Percentiles rank a stretch among this genome's conserved stretches.
Evolutionary conservation across 192 early-diverging fungal species (phyloP).

Genomic region (Pilaira anomala): DNA sequence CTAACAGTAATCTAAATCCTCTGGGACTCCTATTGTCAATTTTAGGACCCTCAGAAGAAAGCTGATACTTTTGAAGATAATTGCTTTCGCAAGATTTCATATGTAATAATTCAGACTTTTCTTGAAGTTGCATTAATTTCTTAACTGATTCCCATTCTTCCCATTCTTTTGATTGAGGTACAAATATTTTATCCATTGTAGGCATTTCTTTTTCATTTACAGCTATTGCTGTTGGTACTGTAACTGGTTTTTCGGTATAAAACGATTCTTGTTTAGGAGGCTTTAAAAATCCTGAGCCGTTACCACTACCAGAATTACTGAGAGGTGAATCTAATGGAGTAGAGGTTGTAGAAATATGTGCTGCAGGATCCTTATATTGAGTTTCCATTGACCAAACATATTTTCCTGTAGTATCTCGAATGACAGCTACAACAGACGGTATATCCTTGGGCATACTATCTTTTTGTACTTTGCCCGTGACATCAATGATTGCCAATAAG

Average conservation of each 20-base stretch:
- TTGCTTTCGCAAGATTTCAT: neutral
- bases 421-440: constrained; percentile 54
- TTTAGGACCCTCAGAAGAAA: constrained; percentile 22
- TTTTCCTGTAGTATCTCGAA: constrained; percentile 69
- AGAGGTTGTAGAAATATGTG: neutral
- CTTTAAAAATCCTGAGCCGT: neutral
- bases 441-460: constrained; percentile 5
- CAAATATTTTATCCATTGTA: constrained; percentile 33
- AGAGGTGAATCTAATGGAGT: neutral
- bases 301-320: neutral
- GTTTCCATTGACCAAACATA: constrained; percentile 64
- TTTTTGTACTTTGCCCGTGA: neutral
- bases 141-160: constrained; percentile 32
- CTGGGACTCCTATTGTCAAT: constrained; percentile 39
- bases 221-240: constrained; percentile 3
- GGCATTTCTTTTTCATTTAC: constrained; percentile 36
- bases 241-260: neutral
- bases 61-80: constrained; percentile 16
- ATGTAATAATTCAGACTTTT: constrained; percentile 9
- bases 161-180: constrained; percentile 28
- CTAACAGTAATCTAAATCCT: constrained; percentile 58
- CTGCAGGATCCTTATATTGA: constrained; percentile 43
- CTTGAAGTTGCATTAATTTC: constrained; percentile 25
- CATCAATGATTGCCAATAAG: constrained; percentile 67
- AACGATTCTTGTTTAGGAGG: neutral